Conservation (phyloP, 257 asterid species). For the Jasminum sambac region DNA sequence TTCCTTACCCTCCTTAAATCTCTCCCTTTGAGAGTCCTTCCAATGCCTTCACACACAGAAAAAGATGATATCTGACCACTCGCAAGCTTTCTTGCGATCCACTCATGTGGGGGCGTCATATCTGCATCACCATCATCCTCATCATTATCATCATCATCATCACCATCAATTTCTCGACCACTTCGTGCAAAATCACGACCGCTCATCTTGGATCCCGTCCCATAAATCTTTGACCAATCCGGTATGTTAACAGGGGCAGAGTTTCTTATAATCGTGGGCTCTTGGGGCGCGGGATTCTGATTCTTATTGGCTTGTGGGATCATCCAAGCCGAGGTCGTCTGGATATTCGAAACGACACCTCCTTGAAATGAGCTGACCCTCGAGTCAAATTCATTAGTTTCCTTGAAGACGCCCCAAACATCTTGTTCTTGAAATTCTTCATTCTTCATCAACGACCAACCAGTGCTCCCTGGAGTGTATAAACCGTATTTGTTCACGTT, state of each 20-base stretch:
- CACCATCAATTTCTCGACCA: slow-evolving; percentile 40
- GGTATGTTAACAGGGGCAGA: slow-evolving; percentile 63
- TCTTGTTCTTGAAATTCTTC: slow-evolving; percentile 67
- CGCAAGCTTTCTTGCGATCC: slow-evolving; percentile 47
- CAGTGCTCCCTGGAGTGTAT: slow-evolving; percentile 46
- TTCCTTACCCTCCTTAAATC: slow-evolving; percentile 63
- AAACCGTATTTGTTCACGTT: slow-evolving; percentile 29
- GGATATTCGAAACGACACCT: slow-evolving; percentile 24
- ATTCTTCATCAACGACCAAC: slow-evolving; percentile 52
- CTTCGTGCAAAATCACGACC: slow-evolving; percentile 2
- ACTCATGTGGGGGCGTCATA: slow-evolving; percentile 61
- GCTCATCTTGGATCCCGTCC: slow-evolving; percentile 14
- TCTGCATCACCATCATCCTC: slow-evolving; percentile 1
- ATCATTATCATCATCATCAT: slow-evolving; percentile 13
- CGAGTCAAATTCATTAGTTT: slow-evolving; percentile 22
- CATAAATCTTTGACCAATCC: slow-evolving; percentile 60
- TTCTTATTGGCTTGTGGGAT: slow-evolving; percentile 38
- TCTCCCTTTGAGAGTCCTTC: slow-evolving; percentile 73
- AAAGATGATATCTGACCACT: slow-evolving; percentile 41
- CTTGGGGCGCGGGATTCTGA: slow-evolving; percentile 11
- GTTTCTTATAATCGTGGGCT: slow-evolving; percentile 22
- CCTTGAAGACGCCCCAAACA: slow-evolving; percentile 40
- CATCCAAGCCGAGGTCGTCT: slow-evolving; percentile 31
- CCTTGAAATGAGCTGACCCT: slow-evolving; percentile 17
- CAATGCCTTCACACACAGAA: slow-evolving; percentile 70